phyloP scores from a whole-genome alignment of 2,329 filamentous ascomycete genomes.

The Cladophialophora psammophila region DNA sequence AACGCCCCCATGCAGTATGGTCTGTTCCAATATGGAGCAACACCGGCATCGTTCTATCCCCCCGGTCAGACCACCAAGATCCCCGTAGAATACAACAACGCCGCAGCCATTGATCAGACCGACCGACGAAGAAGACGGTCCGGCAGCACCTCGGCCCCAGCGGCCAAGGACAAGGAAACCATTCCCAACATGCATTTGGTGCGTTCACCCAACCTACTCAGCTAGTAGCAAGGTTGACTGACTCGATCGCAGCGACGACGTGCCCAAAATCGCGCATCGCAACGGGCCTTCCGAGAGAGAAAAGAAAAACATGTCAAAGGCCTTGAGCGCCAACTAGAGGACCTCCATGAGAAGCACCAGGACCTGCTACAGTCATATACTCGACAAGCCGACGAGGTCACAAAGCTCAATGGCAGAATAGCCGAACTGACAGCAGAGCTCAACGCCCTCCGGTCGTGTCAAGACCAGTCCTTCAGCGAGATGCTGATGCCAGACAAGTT shows the following conservation, averaged over 20 bases:
- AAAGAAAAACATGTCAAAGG: conserved; percentile 92
- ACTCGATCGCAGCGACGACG: conserved; percentile 76
- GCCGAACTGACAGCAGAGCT: conserved; percentile 42
- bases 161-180: conserved; percentile 40
- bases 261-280: conserved; percentile 91
- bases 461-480: conserved; percentile 39
- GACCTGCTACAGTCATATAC: conserved; percentile 45
- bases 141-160: conserved; percentile 30
- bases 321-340: conserved; percentile 77
- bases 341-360: conserved; percentile 56
- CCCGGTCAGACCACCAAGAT: conserved; percentile 36
- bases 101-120: conserved; percentile 39
- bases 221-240: conserved; percentile 21
- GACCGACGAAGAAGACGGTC: conserved; percentile 39
- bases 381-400: conserved; percentile 44
- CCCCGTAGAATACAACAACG: conserved; percentile 41
- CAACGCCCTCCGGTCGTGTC: conserved; percentile 36
- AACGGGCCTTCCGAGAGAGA: conserved; percentile 90
- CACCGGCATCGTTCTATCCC: conserved; percentile 35
- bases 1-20: conserved; percentile 37
- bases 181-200: conserved; percentile 45
- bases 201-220: conserved; percentile 20
- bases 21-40: conserved; percentile 37
- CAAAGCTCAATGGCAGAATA: conserved; percentile 42
- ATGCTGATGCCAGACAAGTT: conserved; percentile 42